A percentile compares a stretch with the other conserved stretches of the same genome.
Conservation (phyloP, 2,329 filamentous ascomycete species). For the Capronia coronata region DNA sequence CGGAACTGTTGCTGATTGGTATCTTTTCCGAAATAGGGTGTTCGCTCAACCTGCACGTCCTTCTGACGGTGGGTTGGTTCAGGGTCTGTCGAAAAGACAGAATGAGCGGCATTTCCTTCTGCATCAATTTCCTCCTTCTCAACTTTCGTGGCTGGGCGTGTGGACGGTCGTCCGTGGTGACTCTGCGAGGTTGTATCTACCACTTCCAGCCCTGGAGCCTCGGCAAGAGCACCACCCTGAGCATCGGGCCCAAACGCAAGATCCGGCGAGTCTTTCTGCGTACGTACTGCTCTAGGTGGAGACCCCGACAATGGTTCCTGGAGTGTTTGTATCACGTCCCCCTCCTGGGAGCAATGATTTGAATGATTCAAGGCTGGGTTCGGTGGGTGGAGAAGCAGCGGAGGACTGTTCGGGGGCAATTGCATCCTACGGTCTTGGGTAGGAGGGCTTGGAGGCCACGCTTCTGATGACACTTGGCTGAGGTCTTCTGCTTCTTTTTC, state of each 20-base stretch:
- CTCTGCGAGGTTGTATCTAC: too few relatives aligned
- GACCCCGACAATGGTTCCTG: not conserved
- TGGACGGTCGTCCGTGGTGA: not conserved
- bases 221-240: too few relatives aligned
- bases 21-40: constrained; percentile 8
- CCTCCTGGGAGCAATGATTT: not conserved
- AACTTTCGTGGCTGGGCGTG: not conserved
- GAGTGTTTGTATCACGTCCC: not conserved
- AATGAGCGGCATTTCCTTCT: not conserved
- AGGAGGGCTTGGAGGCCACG: constrained; percentile 3
- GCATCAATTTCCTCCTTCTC: not conserved
- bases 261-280: too few relatives aligned
- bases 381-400: not conserved
- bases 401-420: constrained; percentile 11
- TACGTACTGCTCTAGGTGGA: too few relatives aligned
- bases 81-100: not conserved
- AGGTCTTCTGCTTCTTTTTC: constrained; percentile 3
- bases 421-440: not conserved
- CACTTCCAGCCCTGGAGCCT: too few relatives aligned
- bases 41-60: constrained; percentile 5
- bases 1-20: not conserved
- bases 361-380: not conserved
- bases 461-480: not conserved
- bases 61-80: not conserved
- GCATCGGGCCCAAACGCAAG: too few relatives aligned